phyloP scores from a whole-genome alignment of 768 basidiomycete species.

The Chlorophyllum brunneum region DNA sequence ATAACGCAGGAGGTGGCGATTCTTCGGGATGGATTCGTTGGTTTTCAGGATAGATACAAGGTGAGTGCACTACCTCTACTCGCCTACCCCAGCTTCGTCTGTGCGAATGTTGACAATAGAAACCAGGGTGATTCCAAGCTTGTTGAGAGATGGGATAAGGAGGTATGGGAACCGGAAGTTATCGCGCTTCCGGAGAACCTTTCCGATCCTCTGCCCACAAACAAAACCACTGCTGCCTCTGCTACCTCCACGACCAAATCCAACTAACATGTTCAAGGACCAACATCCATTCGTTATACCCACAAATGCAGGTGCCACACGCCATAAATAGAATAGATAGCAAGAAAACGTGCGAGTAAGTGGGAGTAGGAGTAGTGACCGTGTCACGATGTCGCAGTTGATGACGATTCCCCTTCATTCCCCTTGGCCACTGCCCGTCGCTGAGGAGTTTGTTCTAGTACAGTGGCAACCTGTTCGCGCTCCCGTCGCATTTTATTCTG shows the following conservation, averaged over 20 bases:
- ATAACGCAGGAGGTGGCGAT: slow-evolving; percentile 55
- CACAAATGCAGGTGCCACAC: no score
- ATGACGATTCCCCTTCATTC: slow-evolving; percentile 6
- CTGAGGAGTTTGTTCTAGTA: slow-evolving; percentile 8
- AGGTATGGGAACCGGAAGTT: slow-evolving; percentile 49
- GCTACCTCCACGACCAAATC: neutral
- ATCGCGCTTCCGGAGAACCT: slow-evolving; percentile 19
- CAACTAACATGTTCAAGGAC: no score
- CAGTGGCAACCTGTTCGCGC: slow-evolving; percentile 41
- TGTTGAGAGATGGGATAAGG: slow-evolving; percentile 74
- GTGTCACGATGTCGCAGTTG: slow-evolving; percentile 3
- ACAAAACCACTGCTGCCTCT: neutral
- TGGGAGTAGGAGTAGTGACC: no score
- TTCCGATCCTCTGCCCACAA: neutral
- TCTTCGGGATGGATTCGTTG: slow-evolving; percentile 67
- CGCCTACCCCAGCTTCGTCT: neutral
- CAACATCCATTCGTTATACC: no score
- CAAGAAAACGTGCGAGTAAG: neutral
- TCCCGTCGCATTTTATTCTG: slow-evolving; percentile 52
- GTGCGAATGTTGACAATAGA: slow-evolving; percentile 26
- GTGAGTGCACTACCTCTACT: slow-evolving; percentile 25
- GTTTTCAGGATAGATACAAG: slow-evolving; percentile 69
- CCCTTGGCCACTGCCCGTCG: slow-evolving; percentile 8
- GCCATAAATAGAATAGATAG: neutral
- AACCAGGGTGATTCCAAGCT: slow-evolving; percentile 66